These are phyloP conservation scores for Ustilago xerochloae DNA, from an alignment of 1,284 basidiomycete species.

Conservation along the genomic window DNA sequence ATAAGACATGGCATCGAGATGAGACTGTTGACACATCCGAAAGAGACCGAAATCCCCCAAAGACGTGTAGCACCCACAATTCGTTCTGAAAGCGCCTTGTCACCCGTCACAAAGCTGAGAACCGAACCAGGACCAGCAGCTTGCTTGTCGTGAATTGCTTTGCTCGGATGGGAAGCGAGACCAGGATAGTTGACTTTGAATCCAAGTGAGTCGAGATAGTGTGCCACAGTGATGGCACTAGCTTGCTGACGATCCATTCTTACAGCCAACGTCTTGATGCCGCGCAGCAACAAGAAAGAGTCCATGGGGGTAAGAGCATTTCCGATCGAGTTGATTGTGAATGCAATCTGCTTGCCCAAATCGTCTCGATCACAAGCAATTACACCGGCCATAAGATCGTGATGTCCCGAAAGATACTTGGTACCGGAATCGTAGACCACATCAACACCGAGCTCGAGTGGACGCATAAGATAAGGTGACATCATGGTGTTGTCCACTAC, in stretches of 20 bases:
- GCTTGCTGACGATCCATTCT: conserved; percentile 95
- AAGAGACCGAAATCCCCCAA: conserved; percentile 98
- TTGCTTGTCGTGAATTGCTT: conserved; percentile 80
- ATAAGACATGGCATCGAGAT: conserved; percentile 99
- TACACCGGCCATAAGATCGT: conserved; percentile 91
- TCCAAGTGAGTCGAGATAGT: conserved; percentile 85
- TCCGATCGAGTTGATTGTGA: conserved; percentile 96
- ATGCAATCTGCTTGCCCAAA: conserved; percentile 86
- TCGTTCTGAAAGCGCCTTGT: conserved; percentile 88
- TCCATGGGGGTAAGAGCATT: conserved; percentile 85
- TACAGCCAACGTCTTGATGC: conserved; percentile 94
- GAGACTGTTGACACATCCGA: conserved; percentile 96
- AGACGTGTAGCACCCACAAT: conserved; percentile 91
- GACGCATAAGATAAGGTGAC: conserved; percentile 97
- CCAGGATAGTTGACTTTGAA: conserved; percentile 96
- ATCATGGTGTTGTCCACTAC: conserved; percentile 96
- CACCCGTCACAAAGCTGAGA: conserved; percentile 91
- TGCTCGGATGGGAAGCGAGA: conserved; percentile 82
- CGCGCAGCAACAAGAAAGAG: conserved; percentile 92
- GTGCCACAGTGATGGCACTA: conserved; percentile 84
- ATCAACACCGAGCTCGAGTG: conserved; percentile 94
- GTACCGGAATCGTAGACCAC: conserved; percentile 98
- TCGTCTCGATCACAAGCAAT: conserved; percentile 88
- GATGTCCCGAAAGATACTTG: conserved; percentile 97
- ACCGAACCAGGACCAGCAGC: conserved; percentile 93